Conservation (phyloP, 2,329 filamentous ascomycete genomes). For the Fusarium marasasianum region DNA sequence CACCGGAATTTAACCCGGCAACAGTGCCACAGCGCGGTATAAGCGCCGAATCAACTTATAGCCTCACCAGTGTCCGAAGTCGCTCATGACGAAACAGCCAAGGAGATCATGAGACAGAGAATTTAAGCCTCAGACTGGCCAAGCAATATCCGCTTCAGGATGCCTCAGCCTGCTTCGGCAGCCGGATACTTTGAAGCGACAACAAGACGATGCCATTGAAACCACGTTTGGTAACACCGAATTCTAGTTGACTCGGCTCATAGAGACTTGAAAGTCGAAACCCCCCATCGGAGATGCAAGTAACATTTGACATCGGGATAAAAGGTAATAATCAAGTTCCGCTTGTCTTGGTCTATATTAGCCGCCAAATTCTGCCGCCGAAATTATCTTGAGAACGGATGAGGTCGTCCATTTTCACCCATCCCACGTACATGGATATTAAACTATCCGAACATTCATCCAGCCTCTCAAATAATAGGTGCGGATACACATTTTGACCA, state of each 20-base stretch:
- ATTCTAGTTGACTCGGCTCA: constrained; percentile 21
- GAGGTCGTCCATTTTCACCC: constrained; percentile 14
- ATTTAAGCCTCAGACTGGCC: neutral
- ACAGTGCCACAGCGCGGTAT: constrained; percentile 34
- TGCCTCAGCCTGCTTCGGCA: neutral
- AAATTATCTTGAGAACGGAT: constrained; percentile 17
- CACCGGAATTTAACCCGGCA: constrained; percentile 40
- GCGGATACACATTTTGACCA: constrained; percentile 11
- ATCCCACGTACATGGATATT: constrained; percentile 20
- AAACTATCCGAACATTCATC: constrained; percentile 10
- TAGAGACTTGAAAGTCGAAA: neutral
- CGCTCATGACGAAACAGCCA: constrained; percentile 34
- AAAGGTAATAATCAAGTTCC: constrained; percentile 15
- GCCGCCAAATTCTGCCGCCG: constrained; percentile 28
- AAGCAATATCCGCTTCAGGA: constrained; percentile 13
- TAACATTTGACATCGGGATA: neutral
- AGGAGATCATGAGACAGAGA: constrained; percentile 7
- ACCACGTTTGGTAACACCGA: neutral
- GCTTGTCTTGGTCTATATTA: constrained; percentile 17
- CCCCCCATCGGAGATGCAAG: constrained; percentile 4
- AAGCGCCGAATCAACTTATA: constrained; percentile 33
- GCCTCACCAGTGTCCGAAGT: constrained; percentile 39
- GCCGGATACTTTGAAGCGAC: neutral
- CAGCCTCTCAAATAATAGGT: neutral
- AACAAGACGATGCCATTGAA: neutral